These are phyloP conservation scores for Inosperma sp. DNA, from an alignment of 768 basidiomycete genomes.

Conservation along the genomic window DNA sequence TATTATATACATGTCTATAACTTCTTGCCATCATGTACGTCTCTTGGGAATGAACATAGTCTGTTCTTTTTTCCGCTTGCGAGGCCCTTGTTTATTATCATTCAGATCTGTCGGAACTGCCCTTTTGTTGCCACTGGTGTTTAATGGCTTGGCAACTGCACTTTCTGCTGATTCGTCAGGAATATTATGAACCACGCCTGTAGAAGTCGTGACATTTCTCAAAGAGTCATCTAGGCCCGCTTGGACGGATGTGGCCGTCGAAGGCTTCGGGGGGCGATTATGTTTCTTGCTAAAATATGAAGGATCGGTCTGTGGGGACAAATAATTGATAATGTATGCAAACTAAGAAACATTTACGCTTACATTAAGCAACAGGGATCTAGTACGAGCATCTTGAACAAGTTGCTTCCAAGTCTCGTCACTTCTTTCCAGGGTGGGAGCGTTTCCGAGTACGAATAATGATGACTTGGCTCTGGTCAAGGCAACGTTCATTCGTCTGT, in stretches of 20 bases:
- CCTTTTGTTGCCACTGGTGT: slow-evolving; percentile 13
- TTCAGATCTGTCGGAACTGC: slow-evolving; percentile 22
- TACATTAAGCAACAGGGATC: slow-evolving; percentile 63
- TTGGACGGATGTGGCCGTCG: background rate
- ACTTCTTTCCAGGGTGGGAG: slow-evolving; percentile 82
- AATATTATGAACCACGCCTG: background rate
- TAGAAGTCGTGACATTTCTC: background rate
- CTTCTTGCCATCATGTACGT: slow-evolving; percentile 16
- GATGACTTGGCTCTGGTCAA: slow-evolving; percentile 95
- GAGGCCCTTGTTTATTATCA: slow-evolving; percentile 36
- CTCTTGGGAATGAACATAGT: slow-evolving; percentile 66
- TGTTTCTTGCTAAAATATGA: background rate
- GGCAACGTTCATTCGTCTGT: slow-evolving; percentile 96
- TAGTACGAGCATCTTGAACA: slow-evolving; percentile 65
- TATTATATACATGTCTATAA: slow-evolving; percentile 11
- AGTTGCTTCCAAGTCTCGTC: slow-evolving; percentile 77
- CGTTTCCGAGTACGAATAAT: slow-evolving; percentile 89
- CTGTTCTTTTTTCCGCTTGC: slow-evolving; percentile 26
- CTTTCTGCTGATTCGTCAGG: background rate
- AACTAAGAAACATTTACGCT: background rate
- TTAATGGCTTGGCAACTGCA: background rate
- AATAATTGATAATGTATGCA: background rate
- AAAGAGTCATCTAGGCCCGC: background rate
- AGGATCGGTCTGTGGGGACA: background rate
- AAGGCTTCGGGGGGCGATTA: background rate